phyloP scores from a whole-genome alignment of 768 basidiomycete species.

The Omphalotus guepiniiformis region DNA sequence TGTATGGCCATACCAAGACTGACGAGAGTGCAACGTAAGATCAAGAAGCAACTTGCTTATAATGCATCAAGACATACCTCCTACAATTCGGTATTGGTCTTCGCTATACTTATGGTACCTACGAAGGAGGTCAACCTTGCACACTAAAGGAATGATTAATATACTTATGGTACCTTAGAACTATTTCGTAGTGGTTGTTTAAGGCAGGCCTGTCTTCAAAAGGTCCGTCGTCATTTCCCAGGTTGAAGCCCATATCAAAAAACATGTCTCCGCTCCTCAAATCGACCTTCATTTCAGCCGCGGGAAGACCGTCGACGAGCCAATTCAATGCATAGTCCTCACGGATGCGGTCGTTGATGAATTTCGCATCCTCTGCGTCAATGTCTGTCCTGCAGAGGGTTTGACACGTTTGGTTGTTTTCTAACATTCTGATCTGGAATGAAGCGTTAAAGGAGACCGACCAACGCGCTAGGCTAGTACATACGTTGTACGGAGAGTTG shows the following conservation, averaged over 20 bases:
- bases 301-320: conserved; percentile 92
- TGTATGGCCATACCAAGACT: conserved; percentile 37
- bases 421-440: conserved; percentile 72
- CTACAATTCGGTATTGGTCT: conserved; percentile 81
- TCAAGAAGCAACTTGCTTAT: conserved; percentile 46
- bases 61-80: conserved; percentile 50
- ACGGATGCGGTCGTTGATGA: conserved; percentile 86
- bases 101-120: conserved; percentile 79
- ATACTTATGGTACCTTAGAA: conserved; percentile 70
- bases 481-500: conserved; percentile 81
- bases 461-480: conserved; percentile 24
- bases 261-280: conserved; percentile 76
- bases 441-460: conserved; percentile 9
- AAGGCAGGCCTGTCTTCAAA: conserved; percentile 61
- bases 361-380: conserved; percentile 69
- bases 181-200: conserved; percentile 92
- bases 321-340: conserved; percentile 95
- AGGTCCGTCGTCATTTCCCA: conserved; percentile 69
- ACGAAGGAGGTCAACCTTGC: conserved; percentile 3
- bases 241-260: conserved; percentile 91
- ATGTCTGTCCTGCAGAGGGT: conserved; percentile 65
- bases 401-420: conserved; percentile 71
- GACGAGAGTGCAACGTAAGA: conserved; percentile 33
- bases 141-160: conserved; percentile 9
- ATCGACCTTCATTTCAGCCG: conserved; percentile 89